These are phyloP conservation scores for Anastatica hierochuntica DNA, from an alignment of 345 rosid species.

Conservation along the genomic window DNA sequence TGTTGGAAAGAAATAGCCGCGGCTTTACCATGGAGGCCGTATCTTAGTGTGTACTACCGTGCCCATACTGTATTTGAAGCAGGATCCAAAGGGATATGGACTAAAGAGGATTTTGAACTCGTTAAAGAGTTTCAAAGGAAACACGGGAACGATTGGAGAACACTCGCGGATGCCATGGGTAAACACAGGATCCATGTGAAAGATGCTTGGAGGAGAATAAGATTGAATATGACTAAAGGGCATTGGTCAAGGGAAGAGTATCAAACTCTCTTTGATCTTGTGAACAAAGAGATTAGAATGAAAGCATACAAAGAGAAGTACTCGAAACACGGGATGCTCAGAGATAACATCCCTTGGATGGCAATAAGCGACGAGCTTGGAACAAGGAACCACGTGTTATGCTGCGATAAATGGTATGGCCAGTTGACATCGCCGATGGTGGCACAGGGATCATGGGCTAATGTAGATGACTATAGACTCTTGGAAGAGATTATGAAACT, in stretches of 20 bases:
- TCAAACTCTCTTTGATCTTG: constrained; percentile 54
- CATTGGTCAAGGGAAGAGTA: constrained; percentile 63
- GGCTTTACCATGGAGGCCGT: constrained; percentile 57
- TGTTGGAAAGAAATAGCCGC: constrained; percentile 71
- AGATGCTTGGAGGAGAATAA: constrained; percentile 60
- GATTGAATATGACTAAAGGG: constrained; percentile 38
- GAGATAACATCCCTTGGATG: constrained; percentile 68
- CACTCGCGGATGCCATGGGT: constrained; percentile 46
- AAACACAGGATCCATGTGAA: constrained; percentile 63
- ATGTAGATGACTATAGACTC: constrained; percentile 61
- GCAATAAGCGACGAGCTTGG: constrained; percentile 45
- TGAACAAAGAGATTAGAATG: constrained; percentile 50
- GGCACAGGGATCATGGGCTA: constrained; percentile 53
- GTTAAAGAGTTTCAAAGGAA: constrained; percentile 32
- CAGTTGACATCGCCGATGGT: constrained; percentile 59
- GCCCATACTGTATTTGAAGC: constrained; percentile 57
- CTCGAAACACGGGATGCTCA: constrained; percentile 57
- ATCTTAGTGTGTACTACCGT: constrained; percentile 34
- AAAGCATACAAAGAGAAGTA: constrained; percentile 39
- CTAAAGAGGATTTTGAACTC: constrained; percentile 46
- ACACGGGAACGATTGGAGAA: constrained; percentile 60
- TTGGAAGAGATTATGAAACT: constrained; percentile 38
- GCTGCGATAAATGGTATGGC: constrained; percentile 60
- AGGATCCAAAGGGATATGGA: constrained; percentile 41
- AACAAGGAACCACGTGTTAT: constrained; percentile 29